Base-by-base conservation (phyloP, 1,284 basidiomycete species). In the Cryptococcus maquisensis region DNA sequence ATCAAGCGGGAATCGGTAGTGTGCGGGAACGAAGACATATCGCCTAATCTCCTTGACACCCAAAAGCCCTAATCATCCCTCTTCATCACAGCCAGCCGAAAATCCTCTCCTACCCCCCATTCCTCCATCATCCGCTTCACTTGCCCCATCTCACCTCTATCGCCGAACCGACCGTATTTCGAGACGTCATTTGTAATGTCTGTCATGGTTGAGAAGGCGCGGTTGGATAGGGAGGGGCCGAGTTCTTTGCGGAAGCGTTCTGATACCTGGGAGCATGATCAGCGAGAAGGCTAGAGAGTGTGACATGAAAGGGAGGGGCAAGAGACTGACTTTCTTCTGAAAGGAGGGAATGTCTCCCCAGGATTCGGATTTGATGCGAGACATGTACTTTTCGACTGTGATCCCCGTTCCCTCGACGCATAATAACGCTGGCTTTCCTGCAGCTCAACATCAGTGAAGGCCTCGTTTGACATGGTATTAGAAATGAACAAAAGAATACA, bases 271-370 rank as follows among this genome's bases (percentile, higher is more conserved):
- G 16, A 6, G 21, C 41, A 44, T 20, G 15, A n/a, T n/a, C 13
- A 18, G 8, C 16, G 12, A 10, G 52, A 51, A 13, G 15, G 21
- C n/a, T 18, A 12, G 46, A 21, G 21, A 12, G 26, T 9, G 20
- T 16, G 23, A 23, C 16, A 32, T 12, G 7, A 18, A 16, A 15
- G 13, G 21, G 21, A 20, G 3, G 44, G n/a, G 40, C 38, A 21
- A n/a, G n/a, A 16, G 20, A 60, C 67, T 47, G 40, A 72, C 74
- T 64, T 77, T 77, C 57, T 76, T 77, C 56, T 79, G 78, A 48
- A 72, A 76, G 2, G 73, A 69, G 0, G 78, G 78, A 12, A 79
- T 75, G 51, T 79, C 78, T 9, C 67, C 63, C 78, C 78, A 79
- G 26, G 73, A 75, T 48, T 74, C 73, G 18, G 65, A 65, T 57